Evolutionary conservation across 352 stramenopile species (phyloP), one percentile per base, ranked within the genome.

Genomic region (Phytophthora megakarya): DNA sequence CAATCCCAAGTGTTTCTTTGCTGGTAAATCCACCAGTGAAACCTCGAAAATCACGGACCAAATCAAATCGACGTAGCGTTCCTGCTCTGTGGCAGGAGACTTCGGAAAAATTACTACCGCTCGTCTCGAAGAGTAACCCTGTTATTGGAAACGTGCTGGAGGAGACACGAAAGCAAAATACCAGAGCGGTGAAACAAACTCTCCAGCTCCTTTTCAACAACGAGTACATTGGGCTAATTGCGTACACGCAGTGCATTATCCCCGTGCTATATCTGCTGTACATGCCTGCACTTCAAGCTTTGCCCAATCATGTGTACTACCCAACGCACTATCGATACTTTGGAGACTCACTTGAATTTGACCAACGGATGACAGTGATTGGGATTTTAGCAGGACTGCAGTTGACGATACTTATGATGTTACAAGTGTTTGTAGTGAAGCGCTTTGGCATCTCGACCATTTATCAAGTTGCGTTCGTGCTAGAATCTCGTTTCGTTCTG

Each of bases 381-480:
- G 43, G 50, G 0, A 56, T 63, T 5, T 61, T 74, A 39, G 52
- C 49, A 5, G 18, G 33, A 0, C 35, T 77, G 7, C 55, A 74
- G 47, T 16, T 77, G 10, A 1, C 44, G 0, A 19, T 77, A 5
- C 37, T 73, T 5, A 11, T 69, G 2, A 40, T 7, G 8, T 23
- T 77, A 25, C 61, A 74, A 58, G n/a, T 70, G 3, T 63, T 74
- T 21, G 54, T 77, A 16, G 42, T 55, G 3, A 65, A 55, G 15
- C 52, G 55, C 7, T 77, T 77, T 26, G 54, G 60, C 6, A 23
- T 77, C 5, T 57, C 70, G 16, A 55, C 67, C 1, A 54, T 87
- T 13, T 75, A 76, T n/a, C 73, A 81, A n/a, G 47, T 85, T 10
- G 73, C 58, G n/a, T 87, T 87, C 39, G 78, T 87, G 32, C 50